Evolutionary conservation across 257 asterid species (phyloP).

Genomic region (Forsythia suspensa): DNA sequence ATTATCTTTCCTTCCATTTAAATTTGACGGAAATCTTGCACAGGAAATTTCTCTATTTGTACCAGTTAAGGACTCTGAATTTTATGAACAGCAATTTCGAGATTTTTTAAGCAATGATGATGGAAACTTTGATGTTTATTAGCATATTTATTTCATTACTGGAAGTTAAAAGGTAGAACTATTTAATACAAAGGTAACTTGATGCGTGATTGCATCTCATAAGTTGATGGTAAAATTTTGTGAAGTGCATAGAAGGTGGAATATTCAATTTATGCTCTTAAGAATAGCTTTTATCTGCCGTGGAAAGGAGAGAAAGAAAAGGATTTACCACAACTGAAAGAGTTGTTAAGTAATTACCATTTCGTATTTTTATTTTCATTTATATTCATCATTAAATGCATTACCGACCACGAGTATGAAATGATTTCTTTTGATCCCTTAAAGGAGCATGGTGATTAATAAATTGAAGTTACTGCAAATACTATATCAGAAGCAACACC

Average conservation of each 20-base stretch:
- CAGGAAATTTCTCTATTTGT: neutral
- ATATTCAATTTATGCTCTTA: neutral
- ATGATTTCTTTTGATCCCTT: slow-evolving; percentile 16
- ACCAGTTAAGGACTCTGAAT: neutral
- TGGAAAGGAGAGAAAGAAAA: neutral
- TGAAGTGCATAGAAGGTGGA: neutral
- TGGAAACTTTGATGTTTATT: neutral
- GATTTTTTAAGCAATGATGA: neutral
- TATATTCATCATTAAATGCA: slow-evolving; percentile 3
- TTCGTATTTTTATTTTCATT: slow-evolving; percentile 4
- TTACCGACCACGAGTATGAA: slow-evolving; percentile 1
- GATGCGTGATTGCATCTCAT: neutral
- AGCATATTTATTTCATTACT: neutral
- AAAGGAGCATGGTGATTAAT: slow-evolving; percentile 61
- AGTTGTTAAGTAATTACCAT: neutral
- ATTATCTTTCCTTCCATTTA: neutral
- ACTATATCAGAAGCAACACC: slow-evolving; percentile 50
- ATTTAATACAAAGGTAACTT: neutral
- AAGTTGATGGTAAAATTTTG: neutral
- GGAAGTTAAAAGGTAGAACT: neutral
- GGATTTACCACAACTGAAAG: neutral
- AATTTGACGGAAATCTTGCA: neutral
- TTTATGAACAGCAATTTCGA: neutral
- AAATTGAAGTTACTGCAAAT: slow-evolving; percentile 75
- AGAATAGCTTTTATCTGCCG: neutral